Conservation (phyloP, 2,329 filamentous ascomycete species). For the Fusarium citri region DNA sequence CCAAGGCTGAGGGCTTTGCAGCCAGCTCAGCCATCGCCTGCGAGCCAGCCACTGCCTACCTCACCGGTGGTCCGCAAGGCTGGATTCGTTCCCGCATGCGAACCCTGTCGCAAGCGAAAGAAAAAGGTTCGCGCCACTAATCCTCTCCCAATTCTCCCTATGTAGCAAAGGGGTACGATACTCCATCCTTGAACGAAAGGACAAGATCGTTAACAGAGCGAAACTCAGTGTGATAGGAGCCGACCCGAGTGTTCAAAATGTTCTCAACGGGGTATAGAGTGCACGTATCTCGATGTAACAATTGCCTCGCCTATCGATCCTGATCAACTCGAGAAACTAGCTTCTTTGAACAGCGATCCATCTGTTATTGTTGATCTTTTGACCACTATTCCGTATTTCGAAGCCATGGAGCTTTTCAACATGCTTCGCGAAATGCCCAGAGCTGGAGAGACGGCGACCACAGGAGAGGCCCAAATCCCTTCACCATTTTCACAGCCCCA, state of each 20-base stretch:
- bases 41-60: background rate
- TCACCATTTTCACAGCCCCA: background rate
- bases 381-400: background rate
- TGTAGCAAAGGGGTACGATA: background rate
- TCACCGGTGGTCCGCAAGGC: accelerated
- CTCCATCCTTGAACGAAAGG: too few species aligned
- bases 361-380: background rate
- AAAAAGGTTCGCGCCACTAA: background rate
- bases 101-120: background rate
- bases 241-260: background rate
- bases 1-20: background rate
- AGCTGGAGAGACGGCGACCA: accelerated
- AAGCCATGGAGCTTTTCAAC: background rate
- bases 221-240: background rate
- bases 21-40: background rate
- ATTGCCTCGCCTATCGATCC: background rate
- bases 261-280: background rate
- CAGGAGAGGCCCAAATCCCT: accelerated
- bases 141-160: background rate
- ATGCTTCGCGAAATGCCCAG: background rate
- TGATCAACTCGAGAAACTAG: background rate
- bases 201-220: too few species aligned
- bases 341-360: background rate
- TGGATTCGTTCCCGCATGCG: background rate
- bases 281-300: background rate